These are phyloP conservation scores for Rugosomyces carneus DNA, from an alignment of 1,284 basidiomycete species.

Conservation along the genomic window DNA sequence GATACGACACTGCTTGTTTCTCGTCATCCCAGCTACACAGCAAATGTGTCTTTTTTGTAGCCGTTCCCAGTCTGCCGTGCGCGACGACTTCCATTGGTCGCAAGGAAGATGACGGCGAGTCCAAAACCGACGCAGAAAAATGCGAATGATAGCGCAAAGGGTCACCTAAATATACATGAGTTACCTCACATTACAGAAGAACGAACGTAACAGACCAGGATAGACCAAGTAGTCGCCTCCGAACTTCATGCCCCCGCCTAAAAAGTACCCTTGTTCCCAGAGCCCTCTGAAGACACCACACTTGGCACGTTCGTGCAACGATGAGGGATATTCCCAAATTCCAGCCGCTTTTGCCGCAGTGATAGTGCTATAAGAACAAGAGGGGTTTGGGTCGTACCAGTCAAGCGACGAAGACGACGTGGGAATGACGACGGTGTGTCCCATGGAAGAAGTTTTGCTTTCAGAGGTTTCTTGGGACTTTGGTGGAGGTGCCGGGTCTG, in stretches of 20 bases:
- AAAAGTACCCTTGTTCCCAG: conserved; percentile 76
- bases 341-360: conserved; percentile 57
- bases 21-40: conserved; percentile 84
- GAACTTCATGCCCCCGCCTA: conserved; percentile 88
- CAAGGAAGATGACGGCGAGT: conserved; percentile 55
- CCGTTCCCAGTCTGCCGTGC: conserved; percentile 92
- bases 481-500: conserved; percentile 6
- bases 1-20: conserved; percentile 62
- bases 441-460: conserved; percentile 15
- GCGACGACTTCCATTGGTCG: conserved; percentile 91
- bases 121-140: conserved; percentile 81
- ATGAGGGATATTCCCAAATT: conserved; percentile 75
- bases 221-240: conserved; percentile 96
- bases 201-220: conserved; percentile 59
- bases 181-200: conserved; percentile 2
- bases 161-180: conserved; percentile 57
- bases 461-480: conserved; percentile 1
- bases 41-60: conserved; percentile 95
- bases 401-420: conserved; percentile 50
- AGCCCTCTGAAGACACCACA: conserved; percentile 78
- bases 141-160: conserved; percentile 96
- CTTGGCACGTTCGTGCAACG: conserved; percentile 58
- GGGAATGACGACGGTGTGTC: conserved; percentile 57
- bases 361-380: conserved; percentile 44
- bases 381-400: conserved; percentile 14